These are phyloP conservation scores for Chlorella vulgaris DNA, from an alignment of 139 green algal species.

Conservation along the genomic window DNA sequence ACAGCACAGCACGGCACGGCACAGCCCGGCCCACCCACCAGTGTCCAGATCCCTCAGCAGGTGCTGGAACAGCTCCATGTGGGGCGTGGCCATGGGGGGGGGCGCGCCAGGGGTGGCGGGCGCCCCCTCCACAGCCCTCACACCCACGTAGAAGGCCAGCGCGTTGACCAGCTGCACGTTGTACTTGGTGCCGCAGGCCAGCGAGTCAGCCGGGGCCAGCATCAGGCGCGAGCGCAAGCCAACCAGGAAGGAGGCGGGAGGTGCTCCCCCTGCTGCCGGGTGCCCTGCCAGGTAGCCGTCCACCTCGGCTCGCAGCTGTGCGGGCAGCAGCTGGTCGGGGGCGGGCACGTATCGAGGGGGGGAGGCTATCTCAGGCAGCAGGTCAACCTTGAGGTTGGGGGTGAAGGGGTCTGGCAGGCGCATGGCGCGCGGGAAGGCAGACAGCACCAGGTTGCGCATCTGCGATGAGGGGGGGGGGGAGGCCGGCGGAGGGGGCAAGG, in stretches of 20 bases:
- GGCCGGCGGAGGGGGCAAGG: background rate
- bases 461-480: slow-evolving; percentile 18
- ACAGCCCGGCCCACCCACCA: background rate
- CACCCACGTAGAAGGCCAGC: slow-evolving; percentile 93
- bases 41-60: slow-evolving; percentile 84
- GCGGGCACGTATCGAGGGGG: slow-evolving; percentile 77
- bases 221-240: slow-evolving; percentile 68
- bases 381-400: slow-evolving; percentile 97
- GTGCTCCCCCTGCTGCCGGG: slow-evolving; percentile 4
- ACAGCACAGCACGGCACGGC: background rate
- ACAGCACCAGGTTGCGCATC: slow-evolving; percentile 98
- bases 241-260: slow-evolving; percentile 59
- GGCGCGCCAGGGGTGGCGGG: slow-evolving; percentile 23
- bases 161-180: slow-evolving; percentile 87
- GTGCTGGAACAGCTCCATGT: slow-evolving; percentile 82
- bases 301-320: slow-evolving; percentile 70
- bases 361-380: slow-evolving; percentile 91
- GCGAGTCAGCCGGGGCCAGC: slow-evolving; percentile 38
- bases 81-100: slow-evolving; percentile 50
- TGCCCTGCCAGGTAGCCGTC: slow-evolving; percentile 62
- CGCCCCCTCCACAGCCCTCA: slow-evolving; percentile 47
- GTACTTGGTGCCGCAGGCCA: slow-evolving; percentile 66
- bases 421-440: slow-evolving; percentile 97
- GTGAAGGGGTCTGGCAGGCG: slow-evolving; percentile 98
- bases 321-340: slow-evolving; percentile 47